Percentiles rank a stretch among this genome's conserved stretches.
These are phyloP conservation scores for Leccinum fibrillosum DNA, from an alignment of 768 basidiomycete species.

Conservation along the genomic window DNA sequence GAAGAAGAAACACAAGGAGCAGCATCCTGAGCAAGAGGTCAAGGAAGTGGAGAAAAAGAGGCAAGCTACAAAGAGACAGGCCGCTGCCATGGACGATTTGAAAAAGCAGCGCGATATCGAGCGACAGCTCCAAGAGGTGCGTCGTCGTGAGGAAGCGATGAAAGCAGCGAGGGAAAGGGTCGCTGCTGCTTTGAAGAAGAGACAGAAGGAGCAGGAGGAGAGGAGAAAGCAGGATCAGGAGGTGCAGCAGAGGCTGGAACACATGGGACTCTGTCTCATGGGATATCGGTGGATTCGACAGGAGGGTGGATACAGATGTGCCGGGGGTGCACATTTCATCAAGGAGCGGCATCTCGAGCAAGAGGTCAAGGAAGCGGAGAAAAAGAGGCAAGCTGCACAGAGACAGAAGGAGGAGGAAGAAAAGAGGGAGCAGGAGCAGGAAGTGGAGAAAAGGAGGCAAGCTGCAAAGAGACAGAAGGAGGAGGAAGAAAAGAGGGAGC, in stretches of 20 bases:
- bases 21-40: too few relatives aligned
- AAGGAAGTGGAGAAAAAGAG: too few relatives aligned
- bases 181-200: background rate
- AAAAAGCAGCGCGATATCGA: background rate
- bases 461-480: constrained; percentile 5
- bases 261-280: constrained; percentile 47
- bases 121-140: constrained; percentile 26
- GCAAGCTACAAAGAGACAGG: too few relatives aligned
- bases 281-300: constrained; percentile 47
- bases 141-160: constrained; percentile 23
- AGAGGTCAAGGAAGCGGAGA: constrained; percentile 15
- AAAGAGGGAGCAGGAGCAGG: constrained; percentile 18
- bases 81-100: too few relatives aligned
- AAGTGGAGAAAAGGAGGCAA: constrained; percentile 8
- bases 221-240: constrained; percentile 18
- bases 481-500: constrained; percentile 18
- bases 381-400: constrained; percentile 11
- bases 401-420: constrained; percentile 8
- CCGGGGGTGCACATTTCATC: constrained; percentile 45
- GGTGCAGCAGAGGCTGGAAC: constrained; percentile 42
- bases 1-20: too few relatives aligned
- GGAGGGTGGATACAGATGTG: constrained; percentile 42
- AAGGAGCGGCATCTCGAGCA: constrained; percentile 18
- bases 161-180: background rate
- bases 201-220: constrained; percentile 8